Evolutionary conservation across 2,329 filamentous ascomycete genomes (phyloP).

Genomic region (Ophiostoma angusticollis): DNA sequence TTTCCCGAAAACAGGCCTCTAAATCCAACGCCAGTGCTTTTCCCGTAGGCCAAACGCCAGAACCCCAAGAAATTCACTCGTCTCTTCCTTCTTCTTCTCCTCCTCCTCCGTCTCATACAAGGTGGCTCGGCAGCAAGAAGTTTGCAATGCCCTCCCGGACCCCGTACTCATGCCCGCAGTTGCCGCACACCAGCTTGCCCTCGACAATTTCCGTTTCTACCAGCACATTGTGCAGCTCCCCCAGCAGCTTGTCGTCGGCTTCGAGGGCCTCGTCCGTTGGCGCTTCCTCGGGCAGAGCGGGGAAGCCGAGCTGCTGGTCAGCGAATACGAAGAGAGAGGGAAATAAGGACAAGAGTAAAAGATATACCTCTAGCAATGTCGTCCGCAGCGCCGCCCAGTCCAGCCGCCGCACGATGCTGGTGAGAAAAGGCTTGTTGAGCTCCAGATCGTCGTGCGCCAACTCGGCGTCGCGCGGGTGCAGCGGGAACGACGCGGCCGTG

Average conservation of each 20-base stretch:
- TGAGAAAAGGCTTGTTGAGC: constrained; percentile 65
- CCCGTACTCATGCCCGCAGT: constrained; percentile 86
- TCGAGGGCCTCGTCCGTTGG: constrained; percentile 50
- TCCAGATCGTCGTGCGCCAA: constrained; percentile 76
- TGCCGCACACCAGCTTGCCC: constrained; percentile 79
- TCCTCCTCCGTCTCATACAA: constrained; percentile 41
- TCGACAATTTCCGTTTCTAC: constrained; percentile 83
- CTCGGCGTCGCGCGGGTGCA: constrained; percentile 86
- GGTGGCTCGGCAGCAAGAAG: constrained; percentile 83
- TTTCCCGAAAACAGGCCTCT: no score
- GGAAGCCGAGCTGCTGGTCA: constrained; percentile 78
- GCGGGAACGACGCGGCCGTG: constrained; percentile 65
- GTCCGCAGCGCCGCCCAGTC: constrained; percentile 74
- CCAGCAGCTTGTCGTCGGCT: constrained; percentile 55
- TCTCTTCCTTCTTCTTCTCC: no score
- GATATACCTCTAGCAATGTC: constrained; percentile 60
- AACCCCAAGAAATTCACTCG: no score
- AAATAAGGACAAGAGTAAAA: not conserved
- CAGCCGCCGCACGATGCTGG: constrained; percentile 73
- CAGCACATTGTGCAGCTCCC: constrained; percentile 68
- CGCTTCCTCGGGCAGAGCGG: constrained; percentile 51
- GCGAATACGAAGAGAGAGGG: not conserved
- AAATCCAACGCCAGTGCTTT: no score
- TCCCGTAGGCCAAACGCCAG: constrained; percentile 5
- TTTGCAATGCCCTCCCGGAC: constrained; percentile 96